These are phyloP conservation scores for Tetrapisispora namnaoensis DNA, from an alignment of 805 yeast genomes.

Conservation along the genomic window DNA sequence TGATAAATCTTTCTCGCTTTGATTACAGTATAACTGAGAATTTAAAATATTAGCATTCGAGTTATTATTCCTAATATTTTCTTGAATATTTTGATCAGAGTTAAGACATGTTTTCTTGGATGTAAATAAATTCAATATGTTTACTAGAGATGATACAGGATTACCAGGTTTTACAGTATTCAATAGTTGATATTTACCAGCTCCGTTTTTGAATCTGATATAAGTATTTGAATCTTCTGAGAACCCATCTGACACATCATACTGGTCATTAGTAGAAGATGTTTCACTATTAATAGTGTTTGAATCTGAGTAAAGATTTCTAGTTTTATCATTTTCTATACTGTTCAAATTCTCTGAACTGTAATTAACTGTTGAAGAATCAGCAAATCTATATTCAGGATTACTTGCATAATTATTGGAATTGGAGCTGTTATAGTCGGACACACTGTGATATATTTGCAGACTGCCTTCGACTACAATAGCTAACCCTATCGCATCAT, in stretches of 20 bases:
- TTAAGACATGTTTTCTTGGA: neutral
- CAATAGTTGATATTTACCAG: conserved; percentile 52
- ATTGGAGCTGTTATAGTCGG: neutral
- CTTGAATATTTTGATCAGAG: neutral
- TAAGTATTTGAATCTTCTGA: conserved; percentile 30
- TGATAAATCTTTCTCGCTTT: neutral
- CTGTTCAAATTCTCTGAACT: neutral
- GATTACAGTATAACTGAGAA: neutral
- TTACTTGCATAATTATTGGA: neutral
- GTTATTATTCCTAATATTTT: neutral
- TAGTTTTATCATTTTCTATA: conserved; percentile 2
- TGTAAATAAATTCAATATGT: conserved; percentile 68
- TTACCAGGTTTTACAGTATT: conserved; percentile 78
- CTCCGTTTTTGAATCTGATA: conserved; percentile 18
- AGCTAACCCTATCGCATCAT: conserved; percentile 73
- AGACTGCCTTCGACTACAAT: conserved; percentile 88
- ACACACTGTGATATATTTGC: conserved; percentile 55
- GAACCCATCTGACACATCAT: conserved; percentile 25
- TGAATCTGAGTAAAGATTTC: neutral
- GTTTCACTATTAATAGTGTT: neutral
- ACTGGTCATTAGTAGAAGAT: neutral
- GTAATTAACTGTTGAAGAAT: neutral
- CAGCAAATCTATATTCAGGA: neutral
- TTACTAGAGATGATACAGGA: conserved; percentile 74
- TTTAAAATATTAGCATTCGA: neutral